Conservation (phyloP, 148 eudicot genomes). For the Selenicereus undatus region DNA sequence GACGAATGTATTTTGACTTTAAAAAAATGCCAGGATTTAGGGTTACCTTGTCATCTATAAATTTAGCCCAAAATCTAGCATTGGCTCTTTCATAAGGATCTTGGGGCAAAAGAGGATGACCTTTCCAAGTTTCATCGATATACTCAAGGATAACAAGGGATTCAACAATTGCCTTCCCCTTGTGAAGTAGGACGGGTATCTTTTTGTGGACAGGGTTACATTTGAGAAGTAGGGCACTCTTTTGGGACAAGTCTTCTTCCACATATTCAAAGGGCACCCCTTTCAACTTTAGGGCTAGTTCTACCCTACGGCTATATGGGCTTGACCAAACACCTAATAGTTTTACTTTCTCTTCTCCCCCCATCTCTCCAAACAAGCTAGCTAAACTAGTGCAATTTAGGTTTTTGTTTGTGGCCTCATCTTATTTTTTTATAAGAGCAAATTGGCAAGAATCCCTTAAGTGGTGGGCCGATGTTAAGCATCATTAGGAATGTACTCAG, state of each 20-base stretch:
- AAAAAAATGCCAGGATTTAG: no score
- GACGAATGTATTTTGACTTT: no score
- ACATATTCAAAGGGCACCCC: slow-evolving; percentile 26
- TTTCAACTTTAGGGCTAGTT: slow-evolving; percentile 34
- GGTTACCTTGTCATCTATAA: slow-evolving; percentile 48
- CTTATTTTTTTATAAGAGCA: background rate
- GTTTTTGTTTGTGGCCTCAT: background rate
- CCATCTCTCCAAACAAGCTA: background rate
- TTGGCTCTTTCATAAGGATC: slow-evolving; percentile 39
- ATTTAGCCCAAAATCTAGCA: slow-evolving; percentile 47
- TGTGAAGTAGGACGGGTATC: slow-evolving; percentile 46
- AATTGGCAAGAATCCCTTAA: background rate
- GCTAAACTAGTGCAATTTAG: background rate
- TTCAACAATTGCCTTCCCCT: slow-evolving; percentile 39
- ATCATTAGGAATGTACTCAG: background rate
- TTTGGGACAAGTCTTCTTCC: slow-evolving; percentile 28
- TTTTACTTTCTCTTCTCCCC: slow-evolving; percentile 26
- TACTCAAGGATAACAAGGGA: slow-evolving; percentile 48
- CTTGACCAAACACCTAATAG: slow-evolving; percentile 29
- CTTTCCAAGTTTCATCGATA: slow-evolving; percentile 43
- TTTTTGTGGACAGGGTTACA: slow-evolving; percentile 42
- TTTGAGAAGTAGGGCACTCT: slow-evolving; percentile 27
- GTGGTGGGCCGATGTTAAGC: background rate
- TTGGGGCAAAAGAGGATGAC: slow-evolving; percentile 34
- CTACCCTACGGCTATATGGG: slow-evolving; percentile 30